Percentiles rank a stretch among this genome's conserved stretches.
Conservation (phyloP, 305 asterid species). For the Fraxinus latifolia region DNA sequence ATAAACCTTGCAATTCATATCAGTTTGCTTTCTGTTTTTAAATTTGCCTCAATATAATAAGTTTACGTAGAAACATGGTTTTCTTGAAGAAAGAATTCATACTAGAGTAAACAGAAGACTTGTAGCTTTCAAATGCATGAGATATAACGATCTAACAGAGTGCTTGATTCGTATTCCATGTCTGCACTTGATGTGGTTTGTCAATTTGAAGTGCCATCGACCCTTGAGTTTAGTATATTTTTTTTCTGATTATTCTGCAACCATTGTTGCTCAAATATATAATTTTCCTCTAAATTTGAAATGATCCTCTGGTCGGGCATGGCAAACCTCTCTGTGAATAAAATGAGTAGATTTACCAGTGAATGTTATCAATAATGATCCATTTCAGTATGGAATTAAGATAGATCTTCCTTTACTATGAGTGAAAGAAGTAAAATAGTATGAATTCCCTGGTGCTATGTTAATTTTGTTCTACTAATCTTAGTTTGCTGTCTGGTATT, state of each 20-base stretch:
- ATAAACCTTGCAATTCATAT: background rate
- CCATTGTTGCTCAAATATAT: background rate
- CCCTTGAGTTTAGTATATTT: background rate
- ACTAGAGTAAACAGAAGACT: slow-evolving; percentile 4
- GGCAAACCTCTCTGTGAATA: background rate
- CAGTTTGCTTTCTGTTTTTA: background rate
- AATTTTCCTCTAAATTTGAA: background rate
- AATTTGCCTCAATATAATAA: background rate
- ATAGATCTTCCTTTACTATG: background rate
- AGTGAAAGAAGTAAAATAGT: background rate
- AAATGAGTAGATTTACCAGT: background rate
- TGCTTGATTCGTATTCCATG: background rate
- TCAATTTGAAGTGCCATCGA: background rate
- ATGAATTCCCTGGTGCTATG: background rate
- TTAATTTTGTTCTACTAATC: background rate
- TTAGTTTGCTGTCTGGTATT: background rate
- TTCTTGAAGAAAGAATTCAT: slow-evolving; percentile 11
- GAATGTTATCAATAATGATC: background rate
- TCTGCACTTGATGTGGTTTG: slow-evolving; percentile 4
- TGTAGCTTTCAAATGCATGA: slow-evolving; percentile 2
- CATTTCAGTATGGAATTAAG: background rate
- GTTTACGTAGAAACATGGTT: slow-evolving; percentile 7
- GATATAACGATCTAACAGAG: background rate
- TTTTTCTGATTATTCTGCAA: background rate
- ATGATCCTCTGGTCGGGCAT: too few relatives aligned